These are phyloP conservation scores for Vaccinium myrtillus DNA, from an alignment of 148 eudicot species.

Conservation along the genomic window DNA sequence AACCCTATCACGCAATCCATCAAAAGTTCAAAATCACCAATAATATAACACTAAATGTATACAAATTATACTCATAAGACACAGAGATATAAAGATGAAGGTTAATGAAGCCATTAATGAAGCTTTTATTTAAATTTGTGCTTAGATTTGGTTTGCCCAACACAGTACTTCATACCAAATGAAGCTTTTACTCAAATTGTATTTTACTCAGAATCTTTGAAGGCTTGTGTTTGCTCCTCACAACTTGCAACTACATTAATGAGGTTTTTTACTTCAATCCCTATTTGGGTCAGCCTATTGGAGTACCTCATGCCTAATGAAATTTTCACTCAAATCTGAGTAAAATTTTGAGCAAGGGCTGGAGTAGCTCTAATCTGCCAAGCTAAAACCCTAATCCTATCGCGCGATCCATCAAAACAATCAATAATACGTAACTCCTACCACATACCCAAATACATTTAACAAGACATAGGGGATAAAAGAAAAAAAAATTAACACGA, in stretches of 20 bases:
- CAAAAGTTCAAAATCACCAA: too few species aligned
- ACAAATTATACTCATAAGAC: not conserved
- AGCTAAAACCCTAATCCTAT: not conserved
- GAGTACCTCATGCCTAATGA: not conserved
- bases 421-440: not conserved
- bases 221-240: too few species aligned
- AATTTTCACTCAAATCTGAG: not conserved
- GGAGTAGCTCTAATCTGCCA: not conserved
- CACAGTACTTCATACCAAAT: not conserved
- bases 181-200: not conserved
- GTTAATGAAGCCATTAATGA: not conserved
- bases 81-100: too few species aligned
- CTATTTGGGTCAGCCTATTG: too few species aligned
- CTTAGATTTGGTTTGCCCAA: not conserved
- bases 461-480: not conserved
- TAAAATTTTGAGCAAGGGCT: not conserved
- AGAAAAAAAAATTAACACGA: too few species aligned
- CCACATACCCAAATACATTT: not conserved
- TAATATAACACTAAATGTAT: too few species aligned
- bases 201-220: too few species aligned
- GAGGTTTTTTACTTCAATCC: too few species aligned
- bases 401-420: not conserved
- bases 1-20: too few species aligned
- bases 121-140: not conserved
- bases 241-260: too few species aligned